Evolutionary conservation across 208 protist species (phyloP), one percentile per base, ranked within the genome.

Genomic region (Leishmania major): DNA sequence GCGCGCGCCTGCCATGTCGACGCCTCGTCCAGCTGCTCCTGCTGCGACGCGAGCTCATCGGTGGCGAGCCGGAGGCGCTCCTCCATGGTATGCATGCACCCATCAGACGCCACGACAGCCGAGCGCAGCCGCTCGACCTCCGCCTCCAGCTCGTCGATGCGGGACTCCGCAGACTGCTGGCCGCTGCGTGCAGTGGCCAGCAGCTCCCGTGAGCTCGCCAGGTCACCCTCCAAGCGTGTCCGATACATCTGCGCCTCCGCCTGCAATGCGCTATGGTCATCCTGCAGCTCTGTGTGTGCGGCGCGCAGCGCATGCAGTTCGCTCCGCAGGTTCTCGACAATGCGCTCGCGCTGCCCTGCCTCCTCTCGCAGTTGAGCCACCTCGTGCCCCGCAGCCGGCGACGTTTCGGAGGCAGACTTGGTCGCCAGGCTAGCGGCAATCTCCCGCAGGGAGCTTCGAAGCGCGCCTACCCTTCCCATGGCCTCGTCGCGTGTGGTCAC

Each of bases 1-100:
- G 87, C 83, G 57, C 87, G 87, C 0, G 81, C 82, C 79, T 88
- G 84, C 84, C 83, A 88, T 17, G 71, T 53, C 6, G 80, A 57
- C 2, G 78, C 73, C 51, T 80, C 78, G 0, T 64, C 75, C 3
- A 76, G 47, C 45, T 77, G 74, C 43, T 74, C 78, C 78, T 75
- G 55, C 73, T 82, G 83, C 22, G 37, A 45, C 1, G 73, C 57
- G 59, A 86, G 59, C 74, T 86, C 77, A 37, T n/a, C 69, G 0
- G 83, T 77, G 35, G 83, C 75, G 13, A 82, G 17, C 13, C 75
- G 83, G 10, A 86, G 83, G 37, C 83, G 78, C 37, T 86, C 78
- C 55, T 82, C 83, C 78, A 80, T 83, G 19, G 83, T 67, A 22
- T 49, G 78, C 78, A 86, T 79, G 78, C 74, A 77, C 10, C 67